A percentile compares a stretch with the other conserved stretches of the same genome.
These are phyloP conservation scores for Cercospora nicotianae DNA, from an alignment of 2,329 filamentous ascomycete genomes.

Conservation along the genomic window DNA sequence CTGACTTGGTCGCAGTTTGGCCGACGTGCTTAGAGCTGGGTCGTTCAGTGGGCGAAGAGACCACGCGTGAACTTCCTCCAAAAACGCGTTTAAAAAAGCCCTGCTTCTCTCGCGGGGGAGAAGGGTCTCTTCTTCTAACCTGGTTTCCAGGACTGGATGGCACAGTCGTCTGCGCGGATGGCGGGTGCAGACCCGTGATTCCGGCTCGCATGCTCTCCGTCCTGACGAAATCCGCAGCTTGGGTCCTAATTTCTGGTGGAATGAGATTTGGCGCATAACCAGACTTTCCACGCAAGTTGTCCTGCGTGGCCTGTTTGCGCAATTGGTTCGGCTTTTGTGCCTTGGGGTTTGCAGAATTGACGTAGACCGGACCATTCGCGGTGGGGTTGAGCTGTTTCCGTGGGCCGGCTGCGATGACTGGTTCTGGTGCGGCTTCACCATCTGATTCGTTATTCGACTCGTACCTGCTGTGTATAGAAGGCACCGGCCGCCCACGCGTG, in stretches of 20 bases:
- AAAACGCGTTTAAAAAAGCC: constrained; percentile 96
- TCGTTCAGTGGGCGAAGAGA: constrained; percentile 26
- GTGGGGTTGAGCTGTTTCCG: constrained; percentile 52
- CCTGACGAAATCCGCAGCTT: constrained; percentile 52
- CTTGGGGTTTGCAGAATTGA: constrained; percentile 30
- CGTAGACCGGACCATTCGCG: constrained; percentile 39
- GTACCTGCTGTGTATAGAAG: constrained; percentile 45
- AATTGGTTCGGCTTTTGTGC: constrained; percentile 29
- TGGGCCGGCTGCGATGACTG: constrained; percentile 78
- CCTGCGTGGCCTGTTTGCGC: constrained; percentile 38
- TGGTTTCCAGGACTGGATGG: constrained; percentile 51
- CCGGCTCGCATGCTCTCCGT: constrained; percentile 43
- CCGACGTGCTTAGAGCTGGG: constrained; percentile 22
- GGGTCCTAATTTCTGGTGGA: constrained; percentile 45
- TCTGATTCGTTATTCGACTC: constrained; percentile 60
- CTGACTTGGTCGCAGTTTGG: constrained; percentile 17
- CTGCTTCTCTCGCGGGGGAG: constrained; percentile 55
- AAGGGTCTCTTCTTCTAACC: constrained; percentile 35
- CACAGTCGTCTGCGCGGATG: constrained; percentile 53
- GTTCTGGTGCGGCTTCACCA: constrained; percentile 70
- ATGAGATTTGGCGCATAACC: constrained; percentile 31
- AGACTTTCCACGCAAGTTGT: constrained; percentile 32
- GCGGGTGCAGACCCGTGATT: constrained; percentile 41
- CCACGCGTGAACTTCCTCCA: constrained; percentile 47
- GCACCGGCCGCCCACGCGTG: constrained; percentile 46